These are phyloP conservation scores for Zhuliangozyma blackwelliae DNA, from an alignment of 1,139 yeast species.

Conservation along the genomic window DNA sequence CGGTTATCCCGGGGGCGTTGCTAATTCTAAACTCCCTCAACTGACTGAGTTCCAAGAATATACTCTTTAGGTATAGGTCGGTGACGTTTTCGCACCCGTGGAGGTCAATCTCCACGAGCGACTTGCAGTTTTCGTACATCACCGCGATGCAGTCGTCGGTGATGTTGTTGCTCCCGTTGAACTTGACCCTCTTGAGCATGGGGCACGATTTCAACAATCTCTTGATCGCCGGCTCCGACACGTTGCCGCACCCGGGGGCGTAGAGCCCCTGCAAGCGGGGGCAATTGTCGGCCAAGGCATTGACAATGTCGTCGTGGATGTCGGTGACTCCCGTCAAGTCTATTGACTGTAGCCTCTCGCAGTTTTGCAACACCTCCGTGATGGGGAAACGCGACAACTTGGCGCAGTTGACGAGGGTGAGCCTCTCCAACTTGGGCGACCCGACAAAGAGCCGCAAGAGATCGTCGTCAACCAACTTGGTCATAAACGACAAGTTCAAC, in stretches of 20 bases:
- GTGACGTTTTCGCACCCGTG: constrained; percentile 77
- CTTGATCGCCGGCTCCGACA: constrained; percentile 64
- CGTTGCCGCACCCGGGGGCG: constrained; percentile 76
- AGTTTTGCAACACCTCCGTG: constrained; percentile 55
- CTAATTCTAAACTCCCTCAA: constrained; percentile 82
- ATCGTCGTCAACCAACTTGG: constrained; percentile 62
- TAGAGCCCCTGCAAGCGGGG: constrained; percentile 82
- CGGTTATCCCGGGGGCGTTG: constrained; percentile 67
- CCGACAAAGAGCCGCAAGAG: constrained; percentile 53
- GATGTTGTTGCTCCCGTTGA: constrained; percentile 66
- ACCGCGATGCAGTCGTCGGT: constrained; percentile 64
- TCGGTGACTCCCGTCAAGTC: constrained; percentile 85
- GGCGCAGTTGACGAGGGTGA: constrained; percentile 79
- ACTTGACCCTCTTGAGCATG: constrained; percentile 75
- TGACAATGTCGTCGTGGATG: constrained; percentile 62
- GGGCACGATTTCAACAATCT: constrained; percentile 61
- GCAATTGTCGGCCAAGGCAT: constrained; percentile 69
- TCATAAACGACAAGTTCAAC: constrained; percentile 73
- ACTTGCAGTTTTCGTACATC: constrained; percentile 66
- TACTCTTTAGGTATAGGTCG: constrained; percentile 54
- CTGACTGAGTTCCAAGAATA: constrained; percentile 64
- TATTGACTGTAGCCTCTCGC: constrained; percentile 74
- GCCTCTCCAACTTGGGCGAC: constrained; percentile 75
- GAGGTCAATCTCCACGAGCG: constrained; percentile 84
- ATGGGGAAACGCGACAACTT: constrained; percentile 61